Conservation (phyloP, 179 eudicot species). For the Vitellaria paradoxa region DNA sequence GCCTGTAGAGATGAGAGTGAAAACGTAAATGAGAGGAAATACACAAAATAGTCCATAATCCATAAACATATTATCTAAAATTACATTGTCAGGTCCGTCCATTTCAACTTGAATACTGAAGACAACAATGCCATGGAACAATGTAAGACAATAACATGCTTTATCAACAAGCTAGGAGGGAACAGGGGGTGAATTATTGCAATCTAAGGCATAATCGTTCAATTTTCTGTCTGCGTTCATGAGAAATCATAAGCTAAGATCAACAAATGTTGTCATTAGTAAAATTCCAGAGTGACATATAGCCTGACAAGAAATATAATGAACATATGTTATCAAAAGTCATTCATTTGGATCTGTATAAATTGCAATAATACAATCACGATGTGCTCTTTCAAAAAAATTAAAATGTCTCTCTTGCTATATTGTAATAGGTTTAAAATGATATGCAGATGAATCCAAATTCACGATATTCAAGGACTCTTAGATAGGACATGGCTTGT, state of each 20-base stretch:
- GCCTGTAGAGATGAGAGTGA: conserved; percentile 38
- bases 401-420: neutral
- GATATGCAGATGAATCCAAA: neutral
- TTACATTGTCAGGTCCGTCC: neutral
- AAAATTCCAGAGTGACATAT: neutral
- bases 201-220: neutral
- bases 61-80: neutral
- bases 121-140: neutral
- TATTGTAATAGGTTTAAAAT: neutral
- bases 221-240: neutral
- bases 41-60: neutral
- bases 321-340: neutral
- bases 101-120: neutral
- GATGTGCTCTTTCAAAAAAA: neutral
- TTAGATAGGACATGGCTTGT: neutral
- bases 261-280: neutral
- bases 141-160: neutral
- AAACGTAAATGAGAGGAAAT: conserved; percentile 8
- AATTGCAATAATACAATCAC: neutral
- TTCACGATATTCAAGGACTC: conserved; percentile 3
- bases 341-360: neutral
- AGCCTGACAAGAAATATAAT: neutral
- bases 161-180: neutral
- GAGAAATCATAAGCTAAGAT: neutral
- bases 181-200: neutral